These are phyloP conservation scores for Colletotrichum gigasporum DNA, from an alignment of 2,329 filamentous ascomycete species.

Conservation along the genomic window DNA sequence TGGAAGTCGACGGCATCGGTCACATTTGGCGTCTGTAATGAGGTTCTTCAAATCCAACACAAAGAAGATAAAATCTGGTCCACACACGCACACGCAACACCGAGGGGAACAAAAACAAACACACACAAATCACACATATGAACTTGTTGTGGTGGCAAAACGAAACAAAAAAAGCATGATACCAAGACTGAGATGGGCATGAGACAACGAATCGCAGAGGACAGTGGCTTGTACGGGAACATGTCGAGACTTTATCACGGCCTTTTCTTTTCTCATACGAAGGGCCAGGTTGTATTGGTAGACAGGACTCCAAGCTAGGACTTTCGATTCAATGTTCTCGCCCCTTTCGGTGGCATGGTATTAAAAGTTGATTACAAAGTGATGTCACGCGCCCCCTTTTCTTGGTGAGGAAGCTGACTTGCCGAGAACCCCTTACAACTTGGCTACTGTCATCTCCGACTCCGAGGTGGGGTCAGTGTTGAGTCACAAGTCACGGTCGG, in stretches of 20 bases:
- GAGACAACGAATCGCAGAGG: background rate
- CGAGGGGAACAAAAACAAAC: background rate
- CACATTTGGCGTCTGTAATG: slow-evolving; percentile 74
- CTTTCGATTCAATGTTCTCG: background rate
- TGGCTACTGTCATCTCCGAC: background rate
- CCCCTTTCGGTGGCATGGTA: background rate
- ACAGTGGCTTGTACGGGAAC: background rate
- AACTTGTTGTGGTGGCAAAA: background rate
- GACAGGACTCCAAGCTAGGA: background rate
- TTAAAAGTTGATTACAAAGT: slow-evolving; percentile 17
- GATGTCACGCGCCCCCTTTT: background rate
- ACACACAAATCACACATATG: background rate
- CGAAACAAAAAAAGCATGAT: slow-evolving; percentile 28
- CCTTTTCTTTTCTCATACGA: background rate
- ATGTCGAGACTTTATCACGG: background rate
- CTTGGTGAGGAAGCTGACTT: background rate
- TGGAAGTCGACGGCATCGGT: slow-evolving; percentile 73
- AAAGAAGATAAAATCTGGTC: slow-evolving; percentile 54
- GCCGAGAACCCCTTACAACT: background rate
- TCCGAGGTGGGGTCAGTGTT: background rate
- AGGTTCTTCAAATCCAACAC: slow-evolving; percentile 65
- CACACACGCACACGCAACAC: slow-evolving; percentile 1
- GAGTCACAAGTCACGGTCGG: slow-evolving; percentile 60
- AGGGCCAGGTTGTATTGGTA: background rate
- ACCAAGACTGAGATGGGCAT: background rate